A percentile compares a stretch with the other conserved stretches of the same genome.
These are phyloP conservation scores for Kwoniella heveanensis DNA, from an alignment of 768 basidiomycete species.

Conservation along the genomic window DNA sequence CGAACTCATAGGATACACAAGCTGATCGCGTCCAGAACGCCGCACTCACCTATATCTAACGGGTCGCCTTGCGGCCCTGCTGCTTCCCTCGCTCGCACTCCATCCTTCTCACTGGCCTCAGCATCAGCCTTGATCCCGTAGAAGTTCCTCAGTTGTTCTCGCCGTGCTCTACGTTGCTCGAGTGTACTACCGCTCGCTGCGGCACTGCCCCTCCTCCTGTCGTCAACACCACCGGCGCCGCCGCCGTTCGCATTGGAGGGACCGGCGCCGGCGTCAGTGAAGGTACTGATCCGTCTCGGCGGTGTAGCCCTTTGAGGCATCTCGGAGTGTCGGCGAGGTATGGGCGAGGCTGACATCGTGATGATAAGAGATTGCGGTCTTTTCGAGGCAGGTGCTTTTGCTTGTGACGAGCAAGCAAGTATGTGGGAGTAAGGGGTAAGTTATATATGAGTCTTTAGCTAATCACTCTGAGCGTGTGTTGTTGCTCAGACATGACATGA, in stretches of 20 bases:
- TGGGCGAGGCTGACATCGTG: slow-evolving; percentile 11
- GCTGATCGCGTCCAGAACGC: background rate
- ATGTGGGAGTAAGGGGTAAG: too few relatives aligned
- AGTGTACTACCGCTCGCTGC: background rate
- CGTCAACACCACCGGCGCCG: background rate
- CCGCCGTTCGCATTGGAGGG: background rate
- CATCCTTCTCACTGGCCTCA: slow-evolving; percentile 18
- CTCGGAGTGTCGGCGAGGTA: slow-evolving; percentile 13
- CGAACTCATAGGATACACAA: too few relatives aligned
- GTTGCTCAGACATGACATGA: background rate
- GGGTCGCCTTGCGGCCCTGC: slow-evolving; percentile 28
- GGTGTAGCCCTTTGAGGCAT: slow-evolving; percentile 11
- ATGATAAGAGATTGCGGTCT: too few relatives aligned
- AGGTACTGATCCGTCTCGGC: slow-evolving; percentile 7
- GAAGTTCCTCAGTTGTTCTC: slow-evolving; percentile 46
- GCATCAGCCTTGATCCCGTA: slow-evolving; percentile 42
- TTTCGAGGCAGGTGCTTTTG: too few relatives aligned
- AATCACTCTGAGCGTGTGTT: too few relatives aligned
- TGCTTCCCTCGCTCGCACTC: background rate
- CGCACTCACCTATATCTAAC: slow-evolving; percentile 32
- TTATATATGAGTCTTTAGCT: too few relatives aligned
- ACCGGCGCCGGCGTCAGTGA: slow-evolving; percentile 6
- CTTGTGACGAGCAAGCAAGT: too few relatives aligned
- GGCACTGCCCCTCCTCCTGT: slow-evolving; percentile 13
- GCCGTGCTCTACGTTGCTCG: slow-evolving; percentile 39